Percentiles rank a stretch among this genome's conserved stretches.
Evolutionary conservation across 106 monocot genomes (phyloP).

Genomic region (Agapanthus africanus): DNA sequence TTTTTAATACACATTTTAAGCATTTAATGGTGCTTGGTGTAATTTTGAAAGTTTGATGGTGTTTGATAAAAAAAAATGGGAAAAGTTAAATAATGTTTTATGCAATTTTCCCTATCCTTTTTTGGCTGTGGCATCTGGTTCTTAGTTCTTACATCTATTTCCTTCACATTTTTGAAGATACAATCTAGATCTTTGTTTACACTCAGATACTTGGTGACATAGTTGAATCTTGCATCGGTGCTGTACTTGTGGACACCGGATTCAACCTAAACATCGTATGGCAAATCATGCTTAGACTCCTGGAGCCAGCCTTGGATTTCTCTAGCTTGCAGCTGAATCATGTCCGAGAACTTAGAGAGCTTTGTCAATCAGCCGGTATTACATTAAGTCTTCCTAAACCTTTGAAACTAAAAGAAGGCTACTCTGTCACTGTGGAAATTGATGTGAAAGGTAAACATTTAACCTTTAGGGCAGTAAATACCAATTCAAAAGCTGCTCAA

Average conservation of each 20-base stretch:
- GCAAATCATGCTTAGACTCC: constrained; percentile 47
- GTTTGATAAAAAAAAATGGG: no score
- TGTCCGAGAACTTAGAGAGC: constrained; percentile 73
- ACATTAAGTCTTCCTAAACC: constrained; percentile 31
- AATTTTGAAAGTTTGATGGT: no score
- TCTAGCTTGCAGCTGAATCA: constrained; percentile 42
- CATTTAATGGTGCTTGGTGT: no score
- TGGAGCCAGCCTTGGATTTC: constrained; percentile 48
- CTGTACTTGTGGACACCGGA: constrained; percentile 76
- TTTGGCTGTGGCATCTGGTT: no score
- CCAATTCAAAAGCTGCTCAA: constrained; percentile 60
- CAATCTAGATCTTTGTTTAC: neutral
- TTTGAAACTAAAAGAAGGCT: constrained; percentile 26
- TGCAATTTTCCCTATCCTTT: no score
- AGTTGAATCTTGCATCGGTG: constrained; percentile 89
- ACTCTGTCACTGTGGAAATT: constrained; percentile 44
- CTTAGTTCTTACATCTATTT: neutral
- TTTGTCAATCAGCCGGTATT: constrained; percentile 60
- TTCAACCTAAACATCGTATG: constrained; percentile 60
- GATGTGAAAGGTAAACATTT: constrained; percentile 20
- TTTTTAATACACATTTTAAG: no score
- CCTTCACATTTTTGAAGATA: neutral
- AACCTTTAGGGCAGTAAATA: constrained; percentile 33
- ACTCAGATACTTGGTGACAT: constrained; percentile 87
- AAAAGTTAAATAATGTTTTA: no score